A percentile compares a stretch with the other conserved stretches of the same genome.
These are phyloP conservation scores for Chrysopogon serrulatus DNA, from an alignment of 176 grass and related monocot species.

Conservation along the genomic window DNA sequence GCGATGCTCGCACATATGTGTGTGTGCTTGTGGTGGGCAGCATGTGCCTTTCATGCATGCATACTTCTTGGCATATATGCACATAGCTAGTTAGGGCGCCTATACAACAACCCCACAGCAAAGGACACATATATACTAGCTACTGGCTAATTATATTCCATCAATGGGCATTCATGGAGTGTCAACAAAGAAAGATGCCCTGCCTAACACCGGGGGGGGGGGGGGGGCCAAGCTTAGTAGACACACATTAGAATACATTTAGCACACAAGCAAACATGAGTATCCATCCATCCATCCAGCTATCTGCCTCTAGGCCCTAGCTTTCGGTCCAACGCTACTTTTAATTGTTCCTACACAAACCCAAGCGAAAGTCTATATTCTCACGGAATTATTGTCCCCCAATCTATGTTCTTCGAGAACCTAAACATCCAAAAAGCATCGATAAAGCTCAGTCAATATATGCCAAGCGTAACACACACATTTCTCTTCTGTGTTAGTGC, in stretches of 20 bases:
- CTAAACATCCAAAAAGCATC: conserved; percentile 17
- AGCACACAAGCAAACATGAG: conserved; percentile 15
- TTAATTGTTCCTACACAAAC: conserved; percentile 29
- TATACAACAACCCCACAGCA: conserved; percentile 22
- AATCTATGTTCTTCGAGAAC: conserved; percentile 21
- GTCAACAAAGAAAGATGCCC: conserved; percentile 24
- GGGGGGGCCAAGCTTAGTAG: background rate
- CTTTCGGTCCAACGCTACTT: conserved; percentile 32
- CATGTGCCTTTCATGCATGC: conserved; percentile 31
- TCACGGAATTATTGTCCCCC: conserved; percentile 26
- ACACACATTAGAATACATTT: conserved; percentile 12
- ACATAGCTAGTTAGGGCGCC: conserved; percentile 10
- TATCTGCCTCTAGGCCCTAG: background rate
- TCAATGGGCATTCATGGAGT: conserved; percentile 5
- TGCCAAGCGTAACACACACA: conserved; percentile 27
- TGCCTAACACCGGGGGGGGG: conserved; percentile 8
- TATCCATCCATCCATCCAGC: background rate
- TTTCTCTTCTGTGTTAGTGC: background rate
- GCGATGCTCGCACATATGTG: background rate
- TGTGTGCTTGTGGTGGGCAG: conserved; percentile 24
- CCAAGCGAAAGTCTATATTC: conserved; percentile 31
- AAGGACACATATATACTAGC: background rate
- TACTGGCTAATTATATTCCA: background rate
- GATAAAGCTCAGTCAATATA: conserved; percentile 27
- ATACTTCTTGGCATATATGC: conserved; percentile 34